Evolutionary conservation across 495 filamentous ascomycete genomes (phyloP), one percentile per base, ranked within the genome.

Genomic region (Xylaria telfairii): DNA sequence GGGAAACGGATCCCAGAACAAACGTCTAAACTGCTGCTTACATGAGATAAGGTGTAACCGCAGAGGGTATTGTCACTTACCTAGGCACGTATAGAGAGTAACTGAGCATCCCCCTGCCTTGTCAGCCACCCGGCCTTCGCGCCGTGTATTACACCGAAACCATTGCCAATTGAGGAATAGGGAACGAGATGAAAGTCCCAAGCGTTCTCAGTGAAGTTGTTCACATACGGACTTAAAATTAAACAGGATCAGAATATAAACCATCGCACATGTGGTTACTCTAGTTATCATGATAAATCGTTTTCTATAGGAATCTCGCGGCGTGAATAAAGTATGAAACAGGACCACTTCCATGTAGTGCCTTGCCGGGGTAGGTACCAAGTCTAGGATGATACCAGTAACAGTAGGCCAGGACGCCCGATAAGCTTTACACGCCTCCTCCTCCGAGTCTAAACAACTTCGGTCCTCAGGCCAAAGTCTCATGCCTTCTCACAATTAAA

Each of bases 71-170:
- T n/a, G n/a, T n/a, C n/a, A n/a, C n/a, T n/a, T n/a, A n/a, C n/a
- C n/a, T n/a, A n/a, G n/a, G n/a, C n/a, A n/a, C n/a, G n/a, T n/a
- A n/a, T n/a, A n/a, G n/a, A n/a, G n/a, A n/a, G n/a, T n/a, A n/a
- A n/a, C n/a, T n/a, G n/a, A n/a, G n/a, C n/a, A n/a, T n/a, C n/a
- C n/a, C n/a, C n/a, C n/a, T n/a, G n/a, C n/a, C 37, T 10, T 41
- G 37, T 41, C 37, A 41, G 37, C 53, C 53, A n/a, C n/a, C 39
- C 41, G 60, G 21, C 10, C 60, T 63, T 63, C 60, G 26, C 60
- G 41, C 37, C 0, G 17, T 63, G 7, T 24, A 46, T 46, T 63
- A 47, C 26, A 46, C 60, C 60, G 60, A 63, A 46, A 42, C 60
- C 17, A 34, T 65, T 12, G 17, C 62, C 62, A 37, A 37, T 51